Percentiles rank a stretch among this genome's conserved stretches.
These are phyloP conservation scores for Asterophora parasitica DNA, from an alignment of 768 basidiomycete genomes.

Conservation along the genomic window DNA sequence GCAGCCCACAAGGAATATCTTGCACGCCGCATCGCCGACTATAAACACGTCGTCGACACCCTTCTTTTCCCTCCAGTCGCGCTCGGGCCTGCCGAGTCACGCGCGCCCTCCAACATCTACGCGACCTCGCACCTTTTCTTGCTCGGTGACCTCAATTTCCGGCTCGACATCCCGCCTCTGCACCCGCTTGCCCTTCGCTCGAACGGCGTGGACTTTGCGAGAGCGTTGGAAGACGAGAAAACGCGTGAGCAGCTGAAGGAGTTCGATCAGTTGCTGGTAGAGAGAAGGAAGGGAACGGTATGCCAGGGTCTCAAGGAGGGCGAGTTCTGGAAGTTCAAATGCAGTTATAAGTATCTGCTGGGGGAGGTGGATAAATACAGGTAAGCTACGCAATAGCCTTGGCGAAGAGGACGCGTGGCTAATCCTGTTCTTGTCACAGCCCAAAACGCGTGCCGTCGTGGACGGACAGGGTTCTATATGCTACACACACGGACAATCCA, in stretches of 20 bases:
- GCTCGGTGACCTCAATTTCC: constrained; percentile 92
- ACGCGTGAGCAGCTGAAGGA: constrained; percentile 60
- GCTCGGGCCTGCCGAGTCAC: constrained; percentile 22
- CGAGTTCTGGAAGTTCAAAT: constrained; percentile 86
- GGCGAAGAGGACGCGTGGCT: background rate
- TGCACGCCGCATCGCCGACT: constrained; percentile 66
- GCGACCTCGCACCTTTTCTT: constrained; percentile 88
- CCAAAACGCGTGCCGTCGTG: constrained; percentile 77
- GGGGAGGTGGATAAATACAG: constrained; percentile 82
- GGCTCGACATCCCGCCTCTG: constrained; percentile 58
- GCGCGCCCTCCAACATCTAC: constrained; percentile 59
- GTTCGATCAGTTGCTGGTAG: constrained; percentile 65
- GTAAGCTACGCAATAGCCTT: constrained; percentile 29
- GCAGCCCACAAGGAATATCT: constrained; percentile 75
- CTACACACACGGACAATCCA: constrained; percentile 65
- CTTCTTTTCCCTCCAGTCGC: constrained; percentile 67
- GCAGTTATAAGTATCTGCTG: constrained; percentile 83
- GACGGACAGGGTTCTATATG: constrained; percentile 90
- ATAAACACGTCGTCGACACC: constrained; percentile 71
- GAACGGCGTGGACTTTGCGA: constrained; percentile 29
- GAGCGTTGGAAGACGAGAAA: constrained; percentile 43
- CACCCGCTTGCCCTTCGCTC: constrained; percentile 38
- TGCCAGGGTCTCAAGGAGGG: constrained; percentile 78
- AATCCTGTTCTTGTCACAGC: constrained; percentile 28
- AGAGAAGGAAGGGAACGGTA: constrained; percentile 57